Evolutionary conservation across 768 basidiomycete genomes (phyloP).

Genomic region (Fomitopsis pulvina): DNA sequence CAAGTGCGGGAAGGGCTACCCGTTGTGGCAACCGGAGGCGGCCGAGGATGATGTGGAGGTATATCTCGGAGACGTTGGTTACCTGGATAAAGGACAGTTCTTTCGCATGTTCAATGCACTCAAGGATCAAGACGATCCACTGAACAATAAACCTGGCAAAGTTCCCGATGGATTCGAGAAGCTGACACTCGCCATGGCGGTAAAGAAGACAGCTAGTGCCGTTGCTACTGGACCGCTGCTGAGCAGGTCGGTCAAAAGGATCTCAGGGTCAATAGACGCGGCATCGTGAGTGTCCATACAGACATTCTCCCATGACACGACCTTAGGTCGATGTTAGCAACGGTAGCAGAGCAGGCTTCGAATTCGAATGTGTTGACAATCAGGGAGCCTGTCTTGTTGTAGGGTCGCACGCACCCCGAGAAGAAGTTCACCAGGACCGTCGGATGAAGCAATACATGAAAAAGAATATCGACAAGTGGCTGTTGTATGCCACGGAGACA

Average conservation of each 20-base stretch:
- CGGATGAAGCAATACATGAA: slow-evolving; percentile 2
- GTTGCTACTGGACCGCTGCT: not conserved
- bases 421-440: not conserved
- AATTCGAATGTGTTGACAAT: slow-evolving; percentile 1
- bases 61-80: slow-evolving; percentile 6
- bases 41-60: not conserved
- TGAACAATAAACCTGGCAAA: slow-evolving; percentile 1
- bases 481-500: not conserved
- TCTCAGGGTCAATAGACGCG: not conserved
- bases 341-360: not conserved
- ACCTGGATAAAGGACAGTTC: slow-evolving; percentile 3
- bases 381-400: slow-evolving; percentile 6
- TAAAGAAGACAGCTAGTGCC: not conserved
- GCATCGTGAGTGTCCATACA: not conserved
- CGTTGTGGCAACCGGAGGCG: slow-evolving; percentile 6
- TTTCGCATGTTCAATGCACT: slow-evolving; percentile 8
- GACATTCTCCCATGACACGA: not conserved
- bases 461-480: not conserved
- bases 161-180: slow-evolving; percentile 1
- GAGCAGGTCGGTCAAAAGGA: slow-evolving; percentile 2
- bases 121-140: slow-evolving; percentile 1
- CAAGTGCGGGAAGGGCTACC: slow-evolving; percentile 1
- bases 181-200: not conserved
- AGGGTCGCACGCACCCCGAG: not conserved
- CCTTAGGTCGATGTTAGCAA: not conserved